These are phyloP conservation scores for Yamadazyma philogaea DNA, from an alignment of 805 yeast genomes.

Conservation along the genomic window DNA sequence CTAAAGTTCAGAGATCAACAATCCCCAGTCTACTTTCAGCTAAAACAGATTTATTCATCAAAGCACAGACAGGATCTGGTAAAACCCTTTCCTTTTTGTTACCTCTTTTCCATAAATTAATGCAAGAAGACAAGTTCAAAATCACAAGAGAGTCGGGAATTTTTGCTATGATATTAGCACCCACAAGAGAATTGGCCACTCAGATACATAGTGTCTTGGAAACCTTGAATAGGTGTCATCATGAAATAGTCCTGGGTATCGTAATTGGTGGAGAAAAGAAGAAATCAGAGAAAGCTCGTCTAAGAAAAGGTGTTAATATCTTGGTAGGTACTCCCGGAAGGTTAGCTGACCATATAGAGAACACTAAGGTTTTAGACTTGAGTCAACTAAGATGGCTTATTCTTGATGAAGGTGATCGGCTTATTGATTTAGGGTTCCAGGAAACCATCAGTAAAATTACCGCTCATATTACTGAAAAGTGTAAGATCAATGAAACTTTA, in stretches of 20 bases:
- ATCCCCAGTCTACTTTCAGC: constrained; percentile 50
- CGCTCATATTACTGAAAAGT: constrained; percentile 47
- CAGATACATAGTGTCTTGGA: constrained; percentile 86
- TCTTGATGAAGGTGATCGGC: constrained; percentile 93
- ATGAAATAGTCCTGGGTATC: constrained; percentile 88
- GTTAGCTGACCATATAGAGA: constrained; percentile 88
- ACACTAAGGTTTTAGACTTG: constrained; percentile 72
- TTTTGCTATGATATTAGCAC: constrained; percentile 84
- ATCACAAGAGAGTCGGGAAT: constrained; percentile 70
- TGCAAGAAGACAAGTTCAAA: constrained; percentile 44
- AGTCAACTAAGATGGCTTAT: constrained; percentile 81
- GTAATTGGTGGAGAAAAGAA: constrained; percentile 99
- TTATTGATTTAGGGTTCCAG: constrained; percentile 95
- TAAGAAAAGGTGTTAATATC: constrained; percentile 92
- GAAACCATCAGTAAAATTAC: constrained; percentile 83
- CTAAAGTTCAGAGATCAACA: constrained; percentile 80
- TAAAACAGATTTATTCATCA: constrained; percentile 71
- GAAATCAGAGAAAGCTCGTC: constrained; percentile 91
- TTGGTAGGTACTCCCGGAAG: constrained; percentile 98
- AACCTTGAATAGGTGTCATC: constrained; percentile 68
- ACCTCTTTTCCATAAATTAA: constrained; percentile 75
- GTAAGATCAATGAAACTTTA: constrained; percentile 36
- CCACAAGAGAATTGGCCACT: constrained; percentile 91
- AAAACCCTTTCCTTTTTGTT: constrained; percentile 85
- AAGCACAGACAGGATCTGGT: constrained; percentile 98